phyloP scores from a whole-genome alignment of 257 asterid species.

The Plantago major region DNA sequence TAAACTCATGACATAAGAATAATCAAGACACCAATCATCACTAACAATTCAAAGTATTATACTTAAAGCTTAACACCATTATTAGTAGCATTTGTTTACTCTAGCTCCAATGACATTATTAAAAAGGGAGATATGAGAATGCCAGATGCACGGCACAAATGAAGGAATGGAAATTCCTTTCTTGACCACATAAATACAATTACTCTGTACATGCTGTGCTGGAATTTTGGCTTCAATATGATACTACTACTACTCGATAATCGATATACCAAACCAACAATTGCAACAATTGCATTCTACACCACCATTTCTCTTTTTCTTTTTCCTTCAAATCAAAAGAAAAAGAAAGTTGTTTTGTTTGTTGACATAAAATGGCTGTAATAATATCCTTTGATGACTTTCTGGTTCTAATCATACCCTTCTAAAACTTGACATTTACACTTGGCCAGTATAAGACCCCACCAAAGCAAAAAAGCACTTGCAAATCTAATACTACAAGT shows the following conservation, averaged over 20 bases:
- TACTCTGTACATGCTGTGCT: conserved; percentile 15
- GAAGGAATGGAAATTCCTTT: conserved; percentile 1
- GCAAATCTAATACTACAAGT: too few species aligned
- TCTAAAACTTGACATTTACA: conserved; percentile 26
- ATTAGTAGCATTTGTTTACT: too few species aligned
- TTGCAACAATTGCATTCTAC: conserved; percentile 25
- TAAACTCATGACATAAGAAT: too few species aligned
- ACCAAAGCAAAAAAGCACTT: conserved; percentile 14
- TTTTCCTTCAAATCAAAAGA: too few species aligned
- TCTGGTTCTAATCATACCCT: conserved; percentile 13
- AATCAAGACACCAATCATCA: too few species aligned
- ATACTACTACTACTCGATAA: too few species aligned
- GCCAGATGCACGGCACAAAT: conserved; percentile 3
- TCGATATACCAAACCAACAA: too few species aligned
- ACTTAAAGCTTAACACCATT: too few species aligned
- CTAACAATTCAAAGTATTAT: too few species aligned
- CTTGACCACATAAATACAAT: not conserved
- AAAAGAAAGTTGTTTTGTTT: too few species aligned
- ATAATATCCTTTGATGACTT: conserved; percentile 17
- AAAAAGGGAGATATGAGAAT: not conserved
- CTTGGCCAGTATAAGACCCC: conserved; percentile 25
- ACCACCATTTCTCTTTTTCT: not conserved
- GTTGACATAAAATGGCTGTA: not conserved
- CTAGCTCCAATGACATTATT: too few species aligned
- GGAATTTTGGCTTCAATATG: too few species aligned